phyloP scores from a whole-genome alignment of 2,329 filamentous ascomycete genomes.

The Epichloe gansuensis region DNA sequence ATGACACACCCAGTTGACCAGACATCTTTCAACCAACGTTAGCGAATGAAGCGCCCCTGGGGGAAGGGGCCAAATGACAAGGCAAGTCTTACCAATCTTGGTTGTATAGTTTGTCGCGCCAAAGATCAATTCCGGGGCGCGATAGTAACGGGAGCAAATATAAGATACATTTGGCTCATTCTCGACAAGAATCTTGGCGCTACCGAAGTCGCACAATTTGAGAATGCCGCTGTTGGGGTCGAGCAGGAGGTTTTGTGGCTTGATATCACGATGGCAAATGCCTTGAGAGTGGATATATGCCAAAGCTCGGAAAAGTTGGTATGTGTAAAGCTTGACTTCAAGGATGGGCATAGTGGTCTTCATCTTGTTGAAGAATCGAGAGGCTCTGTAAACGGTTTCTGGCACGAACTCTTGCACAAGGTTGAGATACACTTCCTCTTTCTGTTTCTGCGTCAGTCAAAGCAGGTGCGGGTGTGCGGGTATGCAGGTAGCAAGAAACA shows the following conservation, averaged over 20 bases:
- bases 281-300: constrained; percentile 99
- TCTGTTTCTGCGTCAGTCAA: constrained; percentile 33
- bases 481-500: background rate
- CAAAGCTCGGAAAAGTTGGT: constrained; percentile 95
- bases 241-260: constrained; percentile 91
- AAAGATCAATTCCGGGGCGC: constrained; percentile 94
- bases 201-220: constrained; percentile 98
- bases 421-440: constrained; percentile 98
- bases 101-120: constrained; percentile 99
- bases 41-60: background rate
- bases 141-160: constrained; percentile 98
- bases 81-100: constrained; percentile 71
- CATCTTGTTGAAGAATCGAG: constrained; percentile 99
- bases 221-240: constrained; percentile 84
- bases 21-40: constrained; percentile 55
- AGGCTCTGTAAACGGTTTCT: constrained; percentile 95
- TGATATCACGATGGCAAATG: constrained; percentile 98
- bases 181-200: constrained; percentile 95
- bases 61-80: constrained; percentile 3
- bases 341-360: constrained; percentile 99
- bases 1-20: constrained; percentile 99
- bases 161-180: constrained; percentile 99
- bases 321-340: constrained; percentile 98
- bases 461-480: background rate
- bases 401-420: constrained; percentile 96